These are phyloP conservation scores for Torulaspora gathmanii DNA, from an alignment of 805 yeast genomes.

Conservation along the genomic window DNA sequence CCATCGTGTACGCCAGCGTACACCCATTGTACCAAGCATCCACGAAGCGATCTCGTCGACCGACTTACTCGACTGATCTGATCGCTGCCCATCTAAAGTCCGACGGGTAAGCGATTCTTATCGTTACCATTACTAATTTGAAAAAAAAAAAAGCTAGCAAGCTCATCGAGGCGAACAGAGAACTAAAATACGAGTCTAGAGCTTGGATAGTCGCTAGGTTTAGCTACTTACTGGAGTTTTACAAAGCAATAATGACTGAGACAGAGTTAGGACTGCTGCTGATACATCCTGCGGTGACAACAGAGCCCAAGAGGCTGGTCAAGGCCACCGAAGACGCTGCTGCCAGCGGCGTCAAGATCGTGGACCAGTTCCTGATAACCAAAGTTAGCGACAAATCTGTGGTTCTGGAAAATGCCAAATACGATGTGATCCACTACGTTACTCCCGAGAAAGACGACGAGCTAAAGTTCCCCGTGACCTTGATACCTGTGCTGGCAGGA, in stretches of 20 bases:
- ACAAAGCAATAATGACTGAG: slow-evolving; percentile 4
- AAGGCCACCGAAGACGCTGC: slow-evolving; percentile 36
- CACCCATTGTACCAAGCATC: not conserved
- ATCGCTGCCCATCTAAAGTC: not conserved
- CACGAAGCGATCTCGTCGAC: not conserved
- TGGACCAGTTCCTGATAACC: slow-evolving; percentile 53
- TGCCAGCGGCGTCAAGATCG: slow-evolving; percentile 23
- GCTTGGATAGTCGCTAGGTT: not conserved
- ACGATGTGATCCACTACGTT: slow-evolving; percentile 46
- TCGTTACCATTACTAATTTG: slow-evolving; percentile 2
- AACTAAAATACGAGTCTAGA: not conserved
- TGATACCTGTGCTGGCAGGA: slow-evolving; percentile 40
- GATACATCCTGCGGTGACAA: slow-evolving; percentile 64
- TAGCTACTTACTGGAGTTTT: not conserved
- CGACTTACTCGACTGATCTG: not conserved
- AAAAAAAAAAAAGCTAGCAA: slow-evolving; percentile 2
- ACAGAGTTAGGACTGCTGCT: slow-evolving; percentile 39
- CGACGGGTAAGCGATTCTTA: not conserved
- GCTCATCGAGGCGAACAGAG: not conserved
- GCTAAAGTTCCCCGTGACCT: slow-evolving; percentile 45
- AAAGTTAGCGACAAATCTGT: slow-evolving; percentile 50
- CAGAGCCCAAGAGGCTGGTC: slow-evolving; percentile 46
- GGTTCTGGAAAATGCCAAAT: slow-evolving; percentile 36
- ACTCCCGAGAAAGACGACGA: slow-evolving; percentile 48
- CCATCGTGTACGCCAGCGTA: not conserved